These are phyloP conservation scores for Lentinula edodes DNA, from an alignment of 768 basidiomycete genomes.

Conservation along the genomic window DNA sequence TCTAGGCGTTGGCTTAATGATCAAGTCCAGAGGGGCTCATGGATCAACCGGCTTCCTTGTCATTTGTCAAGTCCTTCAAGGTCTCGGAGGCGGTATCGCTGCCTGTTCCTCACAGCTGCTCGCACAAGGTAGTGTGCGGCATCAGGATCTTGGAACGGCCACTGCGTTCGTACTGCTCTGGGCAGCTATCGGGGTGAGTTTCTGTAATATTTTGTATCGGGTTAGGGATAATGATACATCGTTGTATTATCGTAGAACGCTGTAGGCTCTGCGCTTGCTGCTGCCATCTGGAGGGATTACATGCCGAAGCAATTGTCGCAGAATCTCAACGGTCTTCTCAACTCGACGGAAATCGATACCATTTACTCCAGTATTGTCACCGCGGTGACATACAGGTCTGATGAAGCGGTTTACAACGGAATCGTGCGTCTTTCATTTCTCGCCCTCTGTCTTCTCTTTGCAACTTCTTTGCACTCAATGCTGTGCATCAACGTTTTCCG, in stretches of 20 bases:
- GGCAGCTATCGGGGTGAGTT: conserved; percentile 39
- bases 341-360: conserved; percentile 21
- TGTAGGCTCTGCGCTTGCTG: conserved; percentile 19
- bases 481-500: too few relatives aligned
- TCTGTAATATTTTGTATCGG: conserved; percentile 19
- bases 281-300: conserved; percentile 38
- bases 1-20: conserved; percentile 43
- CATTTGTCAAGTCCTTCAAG: conserved; percentile 46
- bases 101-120: conserved; percentile 34
- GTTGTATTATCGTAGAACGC: background rate
- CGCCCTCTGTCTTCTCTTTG: background rate
- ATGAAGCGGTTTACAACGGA: conserved; percentile 38
- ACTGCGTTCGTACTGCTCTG: conserved; percentile 41
- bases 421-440: conserved; percentile 20
- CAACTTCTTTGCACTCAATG: background rate
- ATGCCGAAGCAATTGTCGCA: conserved; percentile 44
- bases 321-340: conserved; percentile 32
- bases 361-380: conserved; percentile 39
- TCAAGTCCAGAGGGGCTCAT: conserved; percentile 40
- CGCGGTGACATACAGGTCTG: conserved; percentile 29
- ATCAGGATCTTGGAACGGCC: conserved; percentile 43
- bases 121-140: conserved; percentile 42
- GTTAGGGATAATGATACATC: background rate
- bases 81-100: conserved; percentile 49
- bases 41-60: conserved; percentile 33